A percentile compares a stretch with the other conserved stretches of the same genome.
Evolutionary conservation across 2,329 filamentous ascomycete species (phyloP).

Genomic region (Talaromyces piceae): DNA sequence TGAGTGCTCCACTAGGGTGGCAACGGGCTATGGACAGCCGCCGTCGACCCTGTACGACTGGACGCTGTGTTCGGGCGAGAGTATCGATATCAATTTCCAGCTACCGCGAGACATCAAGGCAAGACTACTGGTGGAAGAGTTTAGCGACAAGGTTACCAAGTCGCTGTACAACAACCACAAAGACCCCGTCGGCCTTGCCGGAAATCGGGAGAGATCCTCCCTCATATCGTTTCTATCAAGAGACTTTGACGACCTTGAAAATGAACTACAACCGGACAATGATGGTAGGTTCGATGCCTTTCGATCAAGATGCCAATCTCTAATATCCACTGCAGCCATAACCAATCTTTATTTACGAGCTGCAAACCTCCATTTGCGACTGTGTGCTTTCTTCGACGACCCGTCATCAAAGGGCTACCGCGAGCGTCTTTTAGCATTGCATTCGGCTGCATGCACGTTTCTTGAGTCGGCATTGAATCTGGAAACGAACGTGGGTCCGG

Average conservation of each 20-base stretch:
- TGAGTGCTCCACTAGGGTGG: constrained; percentile 41
- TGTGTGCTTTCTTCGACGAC: constrained; percentile 45
- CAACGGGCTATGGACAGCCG: constrained; percentile 62
- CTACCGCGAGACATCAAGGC: constrained; percentile 46
- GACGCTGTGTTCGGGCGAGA: constrained; percentile 43
- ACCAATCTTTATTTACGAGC: constrained; percentile 43
- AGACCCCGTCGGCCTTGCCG: constrained; percentile 46
- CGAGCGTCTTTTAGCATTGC: constrained; percentile 38
- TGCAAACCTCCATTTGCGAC: constrained; percentile 40
- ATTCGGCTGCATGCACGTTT: constrained; percentile 40
- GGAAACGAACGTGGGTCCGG: constrained; percentile 38
- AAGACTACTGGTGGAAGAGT: constrained; percentile 51
- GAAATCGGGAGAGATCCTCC: constrained; percentile 37
- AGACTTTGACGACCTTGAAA: constrained; percentile 46
- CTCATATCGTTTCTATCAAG: constrained; percentile 39
- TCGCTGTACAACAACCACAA: constrained; percentile 50
- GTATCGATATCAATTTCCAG: constrained; percentile 39
- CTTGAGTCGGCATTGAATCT: constrained; percentile 41
- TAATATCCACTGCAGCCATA: constrained; percentile 25
- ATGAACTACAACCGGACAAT: constrained; percentile 38
- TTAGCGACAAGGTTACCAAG: constrained; percentile 51
- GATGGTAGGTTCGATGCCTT: constrained; percentile 26
- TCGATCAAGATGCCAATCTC: constrained; percentile 7
- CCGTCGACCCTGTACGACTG: constrained; percentile 56
- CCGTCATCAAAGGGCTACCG: constrained; percentile 40